Conservation (phyloP, 441 rosid genomes). For the Monsonia emarginata region DNA sequence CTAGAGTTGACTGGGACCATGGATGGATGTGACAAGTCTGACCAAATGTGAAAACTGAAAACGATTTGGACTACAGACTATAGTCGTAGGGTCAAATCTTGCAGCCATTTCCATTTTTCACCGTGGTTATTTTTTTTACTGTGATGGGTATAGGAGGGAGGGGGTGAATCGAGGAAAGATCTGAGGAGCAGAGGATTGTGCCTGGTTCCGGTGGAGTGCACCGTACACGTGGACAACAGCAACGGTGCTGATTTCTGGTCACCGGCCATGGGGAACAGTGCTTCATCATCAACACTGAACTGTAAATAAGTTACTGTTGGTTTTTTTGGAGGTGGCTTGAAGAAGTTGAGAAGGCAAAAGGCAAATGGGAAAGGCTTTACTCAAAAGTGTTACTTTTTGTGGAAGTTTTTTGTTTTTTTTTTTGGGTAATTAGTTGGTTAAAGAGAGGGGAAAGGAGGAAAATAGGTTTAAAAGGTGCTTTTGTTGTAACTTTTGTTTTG, state of each 20-base stretch:
- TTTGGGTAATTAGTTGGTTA: no score
- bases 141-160: constrained; percentile 7
- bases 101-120: no score
- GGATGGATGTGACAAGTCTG: background rate
- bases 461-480: no score
- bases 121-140: background rate
- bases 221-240: constrained; percentile 44
- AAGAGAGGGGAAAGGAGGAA: no score
- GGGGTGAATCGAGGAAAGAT: constrained; percentile 26
- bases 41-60: background rate
- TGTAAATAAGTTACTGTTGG: constrained; percentile 12
- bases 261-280: constrained; percentile 39
- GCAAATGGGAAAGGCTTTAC: no score
- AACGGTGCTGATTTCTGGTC: constrained; percentile 91
- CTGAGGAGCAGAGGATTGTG: constrained; percentile 75
- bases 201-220: constrained; percentile 55
- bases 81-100: background rate
- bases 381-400: no score
- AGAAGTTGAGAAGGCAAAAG: background rate
- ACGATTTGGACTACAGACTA: background rate
- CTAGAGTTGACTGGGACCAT: background rate
- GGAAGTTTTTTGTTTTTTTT: no score
- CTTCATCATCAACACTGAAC: constrained; percentile 15
- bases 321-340: background rate
- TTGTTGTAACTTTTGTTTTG: no score